Base-by-base conservation (phyloP, 2,329 filamentous ascomycete genomes). In the Pseudogymnoascus sp. region DNA sequence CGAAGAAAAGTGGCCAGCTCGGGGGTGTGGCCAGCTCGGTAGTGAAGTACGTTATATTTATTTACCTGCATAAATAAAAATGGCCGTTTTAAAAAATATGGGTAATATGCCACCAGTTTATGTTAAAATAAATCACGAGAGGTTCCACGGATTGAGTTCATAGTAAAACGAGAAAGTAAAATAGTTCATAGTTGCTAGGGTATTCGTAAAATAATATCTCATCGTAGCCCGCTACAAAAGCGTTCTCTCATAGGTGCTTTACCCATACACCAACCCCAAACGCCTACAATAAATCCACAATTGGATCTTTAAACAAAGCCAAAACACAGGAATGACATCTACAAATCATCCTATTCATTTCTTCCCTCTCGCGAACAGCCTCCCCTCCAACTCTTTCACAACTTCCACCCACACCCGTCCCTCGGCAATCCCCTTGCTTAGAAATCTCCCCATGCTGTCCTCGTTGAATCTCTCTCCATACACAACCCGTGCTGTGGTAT, bases 381-480 rank as follows among this genome's bases (percentile, higher is more conserved):
- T 80, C 64, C 77, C 77, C 39, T 81, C 79, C 42, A 88, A 71
- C 69, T 86, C 84, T 16, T 80, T 74, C 14, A 87, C 69, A 11
- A 80, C 79, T 66, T 80, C 78, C 62, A 79, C 80, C 85, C 85
- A 88, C 72, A 65, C 62, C 72, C 64, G 73, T 70, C n/a, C 65
- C 70, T 68, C 64, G 55, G 78, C 74, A 69, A 87, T 76, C 72
- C 81, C 79, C 36, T 81, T 80, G 11, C 77, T 73, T 65, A 94
- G 71, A 67, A 89, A 92, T 62, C 91, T 88, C n/a, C 77, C 78
- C 78, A 94, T 87, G 74, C 90, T 92, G 59, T 79, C 82, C 66
- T 86, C 84, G 66, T 91, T 90, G 72, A 92, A 92, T 64, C 83
- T 80, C 75, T 93, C 89, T 0, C 90, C 90, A 71, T 94, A 94